phyloP scores from a whole-genome alignment of 441 rosid genomes.

The Dalechampia spathulata region DNA sequence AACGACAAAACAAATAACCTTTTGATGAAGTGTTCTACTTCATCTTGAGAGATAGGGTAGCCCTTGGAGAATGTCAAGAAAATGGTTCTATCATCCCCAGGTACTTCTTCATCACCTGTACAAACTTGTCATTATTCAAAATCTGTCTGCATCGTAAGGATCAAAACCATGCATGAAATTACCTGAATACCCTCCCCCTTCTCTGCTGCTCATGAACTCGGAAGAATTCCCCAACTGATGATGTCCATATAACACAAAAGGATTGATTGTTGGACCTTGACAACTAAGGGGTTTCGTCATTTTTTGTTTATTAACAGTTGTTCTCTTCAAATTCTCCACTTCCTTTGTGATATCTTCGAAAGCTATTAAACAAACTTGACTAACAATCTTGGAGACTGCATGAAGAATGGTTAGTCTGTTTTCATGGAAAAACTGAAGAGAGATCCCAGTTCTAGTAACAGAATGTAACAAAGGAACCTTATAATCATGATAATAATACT shows the following conservation, averaged over 20 bases:
- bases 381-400: conserved; percentile 24
- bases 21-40: conserved; percentile 43
- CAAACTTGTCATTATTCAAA: conserved; percentile 25
- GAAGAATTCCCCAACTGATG: not conserved
- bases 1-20: conserved; percentile 20
- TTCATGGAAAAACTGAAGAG: conserved; percentile 29
- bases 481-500: not conserved
- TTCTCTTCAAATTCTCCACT: not conserved
- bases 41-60: conserved; percentile 44
- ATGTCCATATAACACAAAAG: not conserved
- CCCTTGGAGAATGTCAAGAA: conserved; percentile 78
- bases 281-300: too few species aligned
- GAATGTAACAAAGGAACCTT: conserved; percentile 25
- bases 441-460: conserved; percentile 18
- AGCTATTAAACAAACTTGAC: conserved; percentile 37
- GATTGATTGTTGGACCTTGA: too few species aligned
- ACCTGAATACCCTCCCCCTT: conserved; percentile 1
- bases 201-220: not conserved
- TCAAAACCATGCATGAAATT: conserved; percentile 1
- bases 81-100: conserved; percentile 43
- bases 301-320: not conserved
- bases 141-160: conserved; percentile 2
- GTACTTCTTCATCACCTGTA: not conserved
- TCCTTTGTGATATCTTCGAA: conserved; percentile 37
- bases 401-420: conserved; percentile 19